Conservation (phyloP, 257 asterid species). For the Catharanthus roseus region DNA sequence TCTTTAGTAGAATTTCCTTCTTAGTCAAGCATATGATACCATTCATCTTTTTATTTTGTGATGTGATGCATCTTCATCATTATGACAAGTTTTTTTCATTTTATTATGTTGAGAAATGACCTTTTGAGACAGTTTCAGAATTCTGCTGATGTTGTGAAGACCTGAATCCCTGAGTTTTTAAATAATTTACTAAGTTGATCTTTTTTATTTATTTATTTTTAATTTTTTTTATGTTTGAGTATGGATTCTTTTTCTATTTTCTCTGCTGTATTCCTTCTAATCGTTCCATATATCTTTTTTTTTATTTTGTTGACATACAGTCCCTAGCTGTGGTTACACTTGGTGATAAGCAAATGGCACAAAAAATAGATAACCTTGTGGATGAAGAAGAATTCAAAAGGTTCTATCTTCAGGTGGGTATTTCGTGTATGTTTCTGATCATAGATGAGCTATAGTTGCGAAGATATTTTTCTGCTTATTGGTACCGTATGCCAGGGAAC, state of each 20-base stretch:
- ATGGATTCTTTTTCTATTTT: not conserved
- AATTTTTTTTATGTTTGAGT: too few species aligned
- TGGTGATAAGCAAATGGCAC: slow-evolving; percentile 97
- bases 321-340: slow-evolving; percentile 94
- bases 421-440: slow-evolving; percentile 13
- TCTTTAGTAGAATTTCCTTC: not conserved
- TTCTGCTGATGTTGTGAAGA: not conserved
- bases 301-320: slow-evolving; percentile 26
- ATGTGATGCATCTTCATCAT: too few species aligned
- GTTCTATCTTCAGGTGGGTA: slow-evolving; percentile 90
- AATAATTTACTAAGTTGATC: not conserved
- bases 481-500: not conserved
- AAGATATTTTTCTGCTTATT: not conserved
- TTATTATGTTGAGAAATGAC: not conserved
- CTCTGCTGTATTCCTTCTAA: not conserved
- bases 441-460: slow-evolving; percentile 3
- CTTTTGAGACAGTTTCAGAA: not conserved
- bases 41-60: not conserved
- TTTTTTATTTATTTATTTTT: not conserved
- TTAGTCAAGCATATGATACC: not conserved
- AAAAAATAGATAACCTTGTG: slow-evolving; percentile 81
- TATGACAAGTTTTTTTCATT: not conserved
- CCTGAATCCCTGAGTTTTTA: not conserved
- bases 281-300: slow-evolving; percentile 1
- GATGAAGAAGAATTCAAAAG: slow-evolving; percentile 96